These are phyloP conservation scores for Selaginella tamariscina DNA, from an alignment of 75 land plant species.

Conservation along the genomic window DNA sequence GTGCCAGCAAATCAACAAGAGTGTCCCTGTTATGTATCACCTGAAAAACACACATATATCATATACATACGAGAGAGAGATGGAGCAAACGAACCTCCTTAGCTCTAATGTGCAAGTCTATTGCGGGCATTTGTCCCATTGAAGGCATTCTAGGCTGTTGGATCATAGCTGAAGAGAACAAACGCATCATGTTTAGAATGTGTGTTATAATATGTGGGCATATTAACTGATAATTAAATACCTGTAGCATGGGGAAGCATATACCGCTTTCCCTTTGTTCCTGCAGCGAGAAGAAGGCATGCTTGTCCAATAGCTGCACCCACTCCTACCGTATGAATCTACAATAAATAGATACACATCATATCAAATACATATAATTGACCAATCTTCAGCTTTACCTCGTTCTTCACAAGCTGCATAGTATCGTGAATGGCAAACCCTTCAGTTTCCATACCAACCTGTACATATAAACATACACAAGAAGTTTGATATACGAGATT, in stretches of 20 bases:
- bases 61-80: neutral
- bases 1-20: slow-evolving; percentile 56
- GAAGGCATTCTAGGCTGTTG: slow-evolving; percentile 88
- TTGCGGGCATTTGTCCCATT: slow-evolving; percentile 84
- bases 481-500: neutral
- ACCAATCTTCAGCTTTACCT: too few relatives aligned
- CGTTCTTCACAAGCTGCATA: slow-evolving; percentile 67
- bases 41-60: slow-evolving; percentile 30
- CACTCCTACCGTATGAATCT: slow-evolving; percentile 81
- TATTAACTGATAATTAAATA: slow-evolving; percentile 12
- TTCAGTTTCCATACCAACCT: slow-evolving; percentile 89
- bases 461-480: too few relatives aligned
- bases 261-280: slow-evolving; percentile 75
- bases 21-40: slow-evolving; percentile 63
- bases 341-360: slow-evolving; percentile 15
- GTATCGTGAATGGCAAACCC: slow-evolving; percentile 96
- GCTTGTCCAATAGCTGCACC: slow-evolving; percentile 95
- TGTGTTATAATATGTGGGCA: neutral
- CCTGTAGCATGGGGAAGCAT: slow-evolving; percentile 94
- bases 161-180: slow-evolving; percentile 59
- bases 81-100: slow-evolving; percentile 49
- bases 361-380: too few relatives aligned
- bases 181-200: neutral
- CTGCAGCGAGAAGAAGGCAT: slow-evolving; percentile 79
- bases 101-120: slow-evolving; percentile 80